Conservation (phyloP, 2,329 filamentous ascomycete species). For the Fusarium stilboides region DNA sequence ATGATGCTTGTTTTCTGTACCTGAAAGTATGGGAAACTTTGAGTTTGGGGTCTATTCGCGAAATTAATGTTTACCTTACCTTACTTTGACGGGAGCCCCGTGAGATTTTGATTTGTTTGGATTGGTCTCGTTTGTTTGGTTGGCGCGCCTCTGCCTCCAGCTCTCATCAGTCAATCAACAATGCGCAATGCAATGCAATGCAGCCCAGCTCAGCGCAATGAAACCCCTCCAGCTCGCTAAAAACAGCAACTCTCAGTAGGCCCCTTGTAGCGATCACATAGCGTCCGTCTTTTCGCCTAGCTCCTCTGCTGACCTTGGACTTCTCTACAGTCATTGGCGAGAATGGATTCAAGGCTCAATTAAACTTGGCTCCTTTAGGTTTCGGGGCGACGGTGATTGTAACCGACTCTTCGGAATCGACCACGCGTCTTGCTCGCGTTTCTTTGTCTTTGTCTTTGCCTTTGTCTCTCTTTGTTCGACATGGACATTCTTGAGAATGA, state of each 20-base stretch:
- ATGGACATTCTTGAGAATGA: slow-evolving; percentile 7
- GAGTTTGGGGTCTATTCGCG: background rate
- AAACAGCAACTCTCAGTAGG: slow-evolving; percentile 1
- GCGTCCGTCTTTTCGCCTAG: slow-evolving; percentile 7
- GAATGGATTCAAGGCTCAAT: slow-evolving; percentile 12
- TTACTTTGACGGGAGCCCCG: slow-evolving; percentile 32
- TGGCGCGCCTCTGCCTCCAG: background rate
- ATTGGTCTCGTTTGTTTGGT: slow-evolving; percentile 1
- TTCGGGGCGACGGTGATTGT: slow-evolving; percentile 15
- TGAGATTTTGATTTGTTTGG: slow-evolving; percentile 29
- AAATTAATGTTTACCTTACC: slow-evolving; percentile 42
- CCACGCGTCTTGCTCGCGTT: slow-evolving; percentile 25
- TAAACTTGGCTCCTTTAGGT: slow-evolving; percentile 9
- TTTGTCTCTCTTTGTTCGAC: slow-evolving; percentile 12
- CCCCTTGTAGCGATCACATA: slow-evolving; percentile 9
- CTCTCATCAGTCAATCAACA: slow-evolving; percentile 4
- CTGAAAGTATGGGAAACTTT: background rate
- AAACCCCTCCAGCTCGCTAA: background rate
- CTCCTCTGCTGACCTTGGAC: slow-evolving; percentile 9
- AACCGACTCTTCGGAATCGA: background rate
- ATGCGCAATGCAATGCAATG: background rate
- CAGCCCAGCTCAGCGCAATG: too few relatives aligned
- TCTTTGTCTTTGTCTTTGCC: slow-evolving; percentile 1
- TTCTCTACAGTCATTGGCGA: slow-evolving; percentile 31
- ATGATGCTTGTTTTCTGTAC: slow-evolving; percentile 5